Evolutionary conservation across 805 yeast genomes (phyloP), one percentile per base, ranked within the genome.

Genomic region (Gaillardinia entomophila): DNA sequence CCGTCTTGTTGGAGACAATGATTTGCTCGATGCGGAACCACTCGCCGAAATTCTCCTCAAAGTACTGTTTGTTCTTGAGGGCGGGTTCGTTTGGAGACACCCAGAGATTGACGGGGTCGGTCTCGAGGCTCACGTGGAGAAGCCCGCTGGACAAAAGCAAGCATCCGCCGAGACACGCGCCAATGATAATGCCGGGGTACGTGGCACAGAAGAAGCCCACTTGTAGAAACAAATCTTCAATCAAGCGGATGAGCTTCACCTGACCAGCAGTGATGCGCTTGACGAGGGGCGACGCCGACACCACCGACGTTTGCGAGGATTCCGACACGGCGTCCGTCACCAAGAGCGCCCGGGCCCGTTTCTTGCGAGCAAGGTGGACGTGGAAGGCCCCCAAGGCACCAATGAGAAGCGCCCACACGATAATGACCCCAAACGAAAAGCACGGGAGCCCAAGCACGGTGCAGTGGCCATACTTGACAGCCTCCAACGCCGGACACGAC

Each of bases 1-100:
- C 86, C 3, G 83, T 67, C 14, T 76, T 76, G 17, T 51, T 48
- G 38, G 61, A 59, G 5, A 90, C 63, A 42, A 85, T 84, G 0
- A 86, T 60, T 57, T 90, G 97, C 48, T 87, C 90, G 4, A 86
- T 76, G 45, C 97, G 69, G 60, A 82, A 92, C 64, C 92, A 90
- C 24, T 94, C 95, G 1, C 97, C 96, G 57, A 90, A 90, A 39
- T 77, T 75, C 14, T 71, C 69, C 52, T 92, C 96, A 51, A 77
- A 90, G 44, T 66, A 78, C 34, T 67, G 61, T 46, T 80, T 79
- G 46, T 90, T 81, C 26, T 71, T 60, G 33, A 68, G 79, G 10
- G 88, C 87, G 3, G 74, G 77, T 7, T 92, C 82, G 14, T 62
- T 49, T 3, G 89, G 79, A 43, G 92, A 81, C 0, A 92, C 97